Evolutionary conservation across 495 filamentous ascomycete species (phyloP), one percentile per base, ranked within the genome.

Genomic region (Penicillium coprophilum): DNA sequence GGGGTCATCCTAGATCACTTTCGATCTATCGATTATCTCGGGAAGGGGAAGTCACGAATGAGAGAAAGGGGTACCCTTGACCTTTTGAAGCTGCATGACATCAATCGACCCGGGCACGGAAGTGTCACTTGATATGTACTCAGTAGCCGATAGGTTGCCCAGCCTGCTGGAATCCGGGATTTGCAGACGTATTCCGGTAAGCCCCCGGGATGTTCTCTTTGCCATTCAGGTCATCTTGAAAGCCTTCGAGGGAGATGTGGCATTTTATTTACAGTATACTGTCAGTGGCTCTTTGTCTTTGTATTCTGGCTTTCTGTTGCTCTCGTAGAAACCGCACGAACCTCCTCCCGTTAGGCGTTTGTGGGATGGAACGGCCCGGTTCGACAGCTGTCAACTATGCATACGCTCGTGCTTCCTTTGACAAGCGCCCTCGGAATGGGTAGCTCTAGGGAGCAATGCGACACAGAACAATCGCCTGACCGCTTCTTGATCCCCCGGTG

Each of bases 351-450:
- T 53, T 53, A 11, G 4, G 49, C 30, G 28, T 39, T 32, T 50
- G 31, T 44, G 44, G 44, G 55, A 50, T 57, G 36, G 30, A 46
- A 46, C 20, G 20, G 48, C 9, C 48, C 43, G 50, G 36, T 23
- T 49, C 21, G 28, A 53, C 50, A 40, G 56, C 50, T 53, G 58
- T 57, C 58, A 57, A 21, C 15, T 46, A 34, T 40, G 43, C 53
- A 48, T 47, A 30, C 20, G 17, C 32, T 43, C 13, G 17, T 19
- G 24, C 40, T 44, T 1, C 15, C 36, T 40, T 50, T 46, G 30
- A n/a, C 17, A 55, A 32, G 38, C 10, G 43, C 43, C 12, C 41
- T 46, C 20, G 11, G 12, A 39, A 20, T 46, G 23, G 32, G 17
- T 38, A 45, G 28, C 0, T 7, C 38, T 4, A 15, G 41, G 5